Evolutionary conservation across 768 basidiomycete species (phyloP), one percentile per base, ranked within the genome.

Genomic region (Austroboletus eburneus): DNA sequence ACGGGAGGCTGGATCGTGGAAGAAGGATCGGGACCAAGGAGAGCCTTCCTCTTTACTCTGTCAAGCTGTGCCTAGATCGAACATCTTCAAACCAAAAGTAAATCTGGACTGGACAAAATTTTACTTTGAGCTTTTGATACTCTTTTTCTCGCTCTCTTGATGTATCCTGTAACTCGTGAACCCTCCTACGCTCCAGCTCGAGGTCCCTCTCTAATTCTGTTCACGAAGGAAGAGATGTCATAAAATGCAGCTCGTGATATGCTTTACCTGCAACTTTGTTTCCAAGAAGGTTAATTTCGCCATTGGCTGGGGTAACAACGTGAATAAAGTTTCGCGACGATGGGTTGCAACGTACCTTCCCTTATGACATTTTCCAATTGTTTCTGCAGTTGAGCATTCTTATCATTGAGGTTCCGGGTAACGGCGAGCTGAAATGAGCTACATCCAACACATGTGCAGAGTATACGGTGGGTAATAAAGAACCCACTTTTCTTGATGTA

Each of bases 51-150:
- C 68, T 89, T 92, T 54, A 90, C 75, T 60, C 87, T 89, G 61
- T 92, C 90, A 50, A 85, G 78, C 56, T 89, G 86, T 34, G 69
- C 70, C 89, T 91, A 47, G 23, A 39, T 30, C 36, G 42, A 17
- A 36, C 18, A 29, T 22, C 22, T n/a, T n/a, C n/a, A n/a, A n/a
- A n/a, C n/a, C n/a, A n/a, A 24, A 38, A 22, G n/a, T 38, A 16
- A 0, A 43, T 33, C 29, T 29, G 33, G 21, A 18, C 16, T 38
- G 2, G 30, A 39, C 7, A 10, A 25, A 27, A 44, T 23, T 42
- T 24, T 23, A 80, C 90, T 75, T 91, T 92, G 33, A 92, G 77
- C 59, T 88, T 91, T 46, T 87, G 85, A 58, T 91, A 92, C 57
- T 91, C 91, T 57, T 85, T 90, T 51, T 91, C 90, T 56, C 82